Conservation (phyloP, 805 yeast species). For the Yamadazyma insecticola region DNA sequence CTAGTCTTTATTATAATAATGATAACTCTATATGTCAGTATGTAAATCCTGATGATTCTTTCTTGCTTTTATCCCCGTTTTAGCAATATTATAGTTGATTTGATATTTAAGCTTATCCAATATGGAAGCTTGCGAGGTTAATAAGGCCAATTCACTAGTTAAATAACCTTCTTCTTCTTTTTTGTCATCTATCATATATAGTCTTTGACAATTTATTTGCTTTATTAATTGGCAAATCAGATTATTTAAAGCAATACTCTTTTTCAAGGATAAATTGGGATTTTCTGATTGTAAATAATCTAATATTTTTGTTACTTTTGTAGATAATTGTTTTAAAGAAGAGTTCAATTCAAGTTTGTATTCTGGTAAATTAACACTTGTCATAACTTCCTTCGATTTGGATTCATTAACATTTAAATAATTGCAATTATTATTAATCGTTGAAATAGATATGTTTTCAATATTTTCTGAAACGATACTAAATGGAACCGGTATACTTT, state of each 20-base stretch:
- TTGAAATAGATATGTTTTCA: slow-evolving; percentile 29
- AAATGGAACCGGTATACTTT: slow-evolving; percentile 8
- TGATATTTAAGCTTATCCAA: slow-evolving; percentile 16
- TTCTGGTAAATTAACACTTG: slow-evolving; percentile 1
- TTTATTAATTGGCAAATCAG: slow-evolving; percentile 19
- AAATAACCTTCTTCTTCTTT: slow-evolving; percentile 13
- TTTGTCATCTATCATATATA: not conserved
- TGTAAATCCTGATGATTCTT: not conserved
- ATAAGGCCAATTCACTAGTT: slow-evolving; percentile 23
- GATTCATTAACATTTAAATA: slow-evolving; percentile 12
- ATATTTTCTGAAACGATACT: slow-evolving; percentile 22
- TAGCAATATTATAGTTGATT: slow-evolving; percentile 3
- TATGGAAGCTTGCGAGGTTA: slow-evolving; percentile 25
- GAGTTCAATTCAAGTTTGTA: slow-evolving; percentile 4
- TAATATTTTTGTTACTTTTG: slow-evolving; percentile 19
- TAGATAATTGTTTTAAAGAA: slow-evolving; percentile 18
- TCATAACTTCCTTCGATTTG: not conserved
- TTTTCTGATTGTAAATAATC: slow-evolving; percentile 12
- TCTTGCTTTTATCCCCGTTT: not conserved
- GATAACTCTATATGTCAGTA: not conserved
- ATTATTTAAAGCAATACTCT: slow-evolving; percentile 17
- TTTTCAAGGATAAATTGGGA: slow-evolving; percentile 3
- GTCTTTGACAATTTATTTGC: slow-evolving; percentile 8
- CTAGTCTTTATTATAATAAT: too few species aligned
- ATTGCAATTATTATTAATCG: slow-evolving; percentile 23